Base-by-base conservation (phyloP, 2,329 filamentous ascomycete species). In the Leptodontidium sp. region DNA sequence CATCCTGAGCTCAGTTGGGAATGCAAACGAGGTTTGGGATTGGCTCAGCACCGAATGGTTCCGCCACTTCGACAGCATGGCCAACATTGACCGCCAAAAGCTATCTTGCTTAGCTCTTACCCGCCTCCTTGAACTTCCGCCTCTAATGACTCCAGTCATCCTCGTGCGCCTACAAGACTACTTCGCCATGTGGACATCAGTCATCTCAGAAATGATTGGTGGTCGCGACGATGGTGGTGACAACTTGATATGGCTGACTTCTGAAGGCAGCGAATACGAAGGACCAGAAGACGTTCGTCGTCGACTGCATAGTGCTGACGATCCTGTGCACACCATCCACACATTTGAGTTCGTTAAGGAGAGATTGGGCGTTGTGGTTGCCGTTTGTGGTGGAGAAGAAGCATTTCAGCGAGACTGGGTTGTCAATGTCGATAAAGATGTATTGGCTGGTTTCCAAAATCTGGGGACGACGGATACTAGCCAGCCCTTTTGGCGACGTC, bases 91-190 rank as follows among this genome's bases (percentile, higher is more conserved):
- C 26, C 84, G 87, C 11, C 87, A 89, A 75, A 96, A 96, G 79
- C 83, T 96, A 21, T 91, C 90, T 71, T 87, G 90, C 32, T 82
- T 96, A 4, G 91, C 88, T 0, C 83, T 95, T 15, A 94, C 92
- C 1, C 87, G 91, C 2, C 81, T 96, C 1, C 81, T 93, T 14
- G 90, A 93, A 77, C 84, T 91, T 1, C 84, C 85, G 0, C 84
- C 85, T 0, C 86, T 86, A 69, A 83, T 78, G 65, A 75, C 72
- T 11, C 76, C 86, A 0, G 85, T 91, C 65, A 84, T 88, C 1
- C 80, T 93, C 4, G 76, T 79, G 1, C 85, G 84, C 47, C 82
- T 96, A 66, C 93, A 96, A 78, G 90, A 90, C 75, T 89, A 92
- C 75, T 88, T 96, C 75, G 84, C 85, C 1, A 86, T 94, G 81